Base-by-base conservation (phyloP, 495 filamentous ascomycete genomes). In the Neurospora africana region DNA sequence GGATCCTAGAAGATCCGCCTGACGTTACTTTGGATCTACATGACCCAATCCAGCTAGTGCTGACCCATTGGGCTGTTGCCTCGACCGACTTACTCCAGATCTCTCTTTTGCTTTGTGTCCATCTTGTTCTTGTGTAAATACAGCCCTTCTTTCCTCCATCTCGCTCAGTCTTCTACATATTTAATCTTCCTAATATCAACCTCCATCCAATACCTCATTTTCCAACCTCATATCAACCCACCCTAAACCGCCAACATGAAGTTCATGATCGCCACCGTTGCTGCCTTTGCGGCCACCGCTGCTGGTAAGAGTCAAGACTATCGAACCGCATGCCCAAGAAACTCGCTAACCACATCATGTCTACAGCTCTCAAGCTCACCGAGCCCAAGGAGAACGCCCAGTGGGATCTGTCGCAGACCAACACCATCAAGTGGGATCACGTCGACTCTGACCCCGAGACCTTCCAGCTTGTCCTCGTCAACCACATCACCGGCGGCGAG, bases 381-480 rank as follows among this genome's bases (percentile, higher is more conserved):
- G 70, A 39, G 68, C 71, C 71, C 71, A 15, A 23, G 61, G 37
- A 21, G 6, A 47, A 72, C 23, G 69, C 23, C 13, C 8, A 61
- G 43, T 75, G 74, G 74, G 74, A 75, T 41, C 72, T 74, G 19
- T 69, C 72, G 40, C 19, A 71, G 73, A 69, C 74, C 58, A 75
- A 75, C 74, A 35, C 73, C 27, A 75, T 75, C 73, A 71, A 74
- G 40, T 75, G 74, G 74, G 37, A 47, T 0, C 74, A 43, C 38
- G 74, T 75, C 13, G 33, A 36, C 33, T 74, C 73, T 69, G 74
- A 77, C 53, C 69, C 72, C 11, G n/a, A 61, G 3, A 68, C 71
- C 43, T 76, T 77, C 68, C 30, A 74, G 65, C 70, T 77, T 71
- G 41, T 69, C n/a, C 75, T 77, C 38, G 68, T 75, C 70, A 68